Conservation (phyloP, 2,329 filamentous ascomycete species). For the Amphichorda felina region DNA sequence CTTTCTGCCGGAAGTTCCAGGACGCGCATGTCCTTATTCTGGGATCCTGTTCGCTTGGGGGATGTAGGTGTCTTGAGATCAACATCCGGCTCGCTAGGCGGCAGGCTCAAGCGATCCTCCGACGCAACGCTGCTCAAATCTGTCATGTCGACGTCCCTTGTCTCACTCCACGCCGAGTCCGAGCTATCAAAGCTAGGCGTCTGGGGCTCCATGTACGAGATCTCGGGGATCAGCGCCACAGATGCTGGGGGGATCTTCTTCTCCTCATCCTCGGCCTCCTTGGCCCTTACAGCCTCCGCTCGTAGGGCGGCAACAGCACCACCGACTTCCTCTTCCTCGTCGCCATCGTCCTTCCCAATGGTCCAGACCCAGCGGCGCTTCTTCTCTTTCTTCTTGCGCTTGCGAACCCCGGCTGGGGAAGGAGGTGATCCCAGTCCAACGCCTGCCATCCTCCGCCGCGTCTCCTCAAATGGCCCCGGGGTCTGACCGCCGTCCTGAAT, state of each 20-base stretch:
- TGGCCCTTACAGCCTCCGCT: constrained; percentile 14
- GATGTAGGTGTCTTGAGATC: constrained; percentile 28
- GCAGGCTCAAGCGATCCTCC: constrained; percentile 16
- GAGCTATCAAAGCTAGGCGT: constrained; percentile 28
- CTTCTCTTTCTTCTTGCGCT: constrained; percentile 42
- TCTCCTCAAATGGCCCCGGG: constrained; percentile 51
- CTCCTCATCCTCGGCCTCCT: constrained; percentile 5
- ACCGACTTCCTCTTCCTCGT: constrained; percentile 28
- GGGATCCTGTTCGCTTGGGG: constrained; percentile 3
- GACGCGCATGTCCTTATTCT: constrained; percentile 3
- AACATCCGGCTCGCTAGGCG: constrained; percentile 17
- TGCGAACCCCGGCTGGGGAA: constrained; percentile 34
- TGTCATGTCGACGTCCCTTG: constrained; percentile 36
- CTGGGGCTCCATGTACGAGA: constrained; percentile 17
- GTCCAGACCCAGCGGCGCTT: constrained; percentile 57
- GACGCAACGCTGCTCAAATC: constrained; percentile 27
- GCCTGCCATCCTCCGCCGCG: constrained; percentile 43
- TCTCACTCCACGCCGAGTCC: constrained; percentile 14
- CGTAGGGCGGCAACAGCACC: constrained; percentile 29
- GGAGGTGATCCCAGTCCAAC: constrained; percentile 28
- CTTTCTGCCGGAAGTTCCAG: neutral
- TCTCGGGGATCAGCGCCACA: constrained; percentile 6
- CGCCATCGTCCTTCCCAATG: constrained; percentile 39
- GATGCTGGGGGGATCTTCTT: constrained; percentile 8
- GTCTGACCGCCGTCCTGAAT: constrained; percentile 50